Base-by-base conservation (phyloP, 1,284 basidiomycete genomes). In the Ceratobasidium sp. region DNA sequence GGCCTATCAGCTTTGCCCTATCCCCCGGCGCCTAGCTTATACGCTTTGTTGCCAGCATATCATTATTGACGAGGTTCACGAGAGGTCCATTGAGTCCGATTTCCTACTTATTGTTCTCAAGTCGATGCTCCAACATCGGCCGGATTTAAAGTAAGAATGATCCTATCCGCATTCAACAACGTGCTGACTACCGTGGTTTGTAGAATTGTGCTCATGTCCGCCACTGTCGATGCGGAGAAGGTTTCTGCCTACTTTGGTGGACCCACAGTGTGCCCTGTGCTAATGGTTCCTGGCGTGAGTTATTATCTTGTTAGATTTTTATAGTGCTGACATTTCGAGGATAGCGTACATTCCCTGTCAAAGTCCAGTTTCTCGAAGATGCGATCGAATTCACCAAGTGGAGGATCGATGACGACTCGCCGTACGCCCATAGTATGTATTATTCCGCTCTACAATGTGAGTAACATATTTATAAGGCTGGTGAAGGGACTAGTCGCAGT, bases 1-100 rank as follows among this genome's bases (percentile, higher is more conserved):
- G 76, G 85, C 60, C 25, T 29, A n/a, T n/a, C n/a, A n/a, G n/a
- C n/a, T 5, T 75, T 77, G 52, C 75, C 38, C n/a, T 31, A 47
- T 29, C 7, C 3, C 25, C 4, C 1, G 5, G 22, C 22, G n/a
- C 52, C 6, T 22, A 71, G 49, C 47, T 68, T 58, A 40, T 6
- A 8, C 52, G 38, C 31, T 20, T 43, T 22, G 40, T 31, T 52
- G 34, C 3, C 67, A 91, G 88, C 91, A 94, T 78, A 88, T 95
- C 74, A 89, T 95, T 72, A 89, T 96, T 70, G 93, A 95, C 74
- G 93, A 95, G 79, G 85, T 93, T 57, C 94, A 99, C 76, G 97
- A 99, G 80, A 89, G 97, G 13, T 94, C 91, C 2, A 98, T 99
- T 74, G 96, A 99, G 77, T 96, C 94, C 0, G 97, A 99, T 79